These are phyloP conservation scores for Silene latifolia DNA, from an alignment of 148 eudicot species.

Conservation along the genomic window DNA sequence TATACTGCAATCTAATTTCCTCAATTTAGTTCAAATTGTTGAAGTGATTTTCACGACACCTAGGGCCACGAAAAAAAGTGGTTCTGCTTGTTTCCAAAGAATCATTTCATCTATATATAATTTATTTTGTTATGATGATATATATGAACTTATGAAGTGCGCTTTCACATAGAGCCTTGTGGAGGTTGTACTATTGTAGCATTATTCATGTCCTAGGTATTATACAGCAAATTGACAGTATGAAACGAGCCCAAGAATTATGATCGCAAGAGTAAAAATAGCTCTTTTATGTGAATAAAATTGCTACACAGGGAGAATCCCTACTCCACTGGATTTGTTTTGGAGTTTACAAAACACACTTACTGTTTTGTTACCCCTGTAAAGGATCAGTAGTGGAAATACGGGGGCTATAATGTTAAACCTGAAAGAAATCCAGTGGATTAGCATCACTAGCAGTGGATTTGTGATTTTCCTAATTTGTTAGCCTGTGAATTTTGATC, in stretches of 20 bases:
- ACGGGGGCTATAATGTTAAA: too few species aligned
- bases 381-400: neutral
- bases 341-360: too few species aligned
- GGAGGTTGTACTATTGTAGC: neutral
- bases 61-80: neutral
- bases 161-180: neutral
- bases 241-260: neutral
- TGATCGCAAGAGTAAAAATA: neutral
- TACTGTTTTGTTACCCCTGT: too few species aligned
- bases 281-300: neutral
- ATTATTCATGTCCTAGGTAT: neutral
- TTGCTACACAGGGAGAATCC: neutral
- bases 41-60: neutral
- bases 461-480: neutral
- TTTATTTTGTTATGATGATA: neutral
- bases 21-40: neutral
- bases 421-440: too few species aligned
- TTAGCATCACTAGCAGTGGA: too few species aligned
- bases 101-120: neutral
- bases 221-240: neutral
- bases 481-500: neutral
- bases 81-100: neutral
- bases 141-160: neutral
- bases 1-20: neutral
- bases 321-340: too few species aligned